Evolutionary conservation across 2,329 filamentous ascomycete genomes (phyloP).

Genomic region (Diaporthe eres): DNA sequence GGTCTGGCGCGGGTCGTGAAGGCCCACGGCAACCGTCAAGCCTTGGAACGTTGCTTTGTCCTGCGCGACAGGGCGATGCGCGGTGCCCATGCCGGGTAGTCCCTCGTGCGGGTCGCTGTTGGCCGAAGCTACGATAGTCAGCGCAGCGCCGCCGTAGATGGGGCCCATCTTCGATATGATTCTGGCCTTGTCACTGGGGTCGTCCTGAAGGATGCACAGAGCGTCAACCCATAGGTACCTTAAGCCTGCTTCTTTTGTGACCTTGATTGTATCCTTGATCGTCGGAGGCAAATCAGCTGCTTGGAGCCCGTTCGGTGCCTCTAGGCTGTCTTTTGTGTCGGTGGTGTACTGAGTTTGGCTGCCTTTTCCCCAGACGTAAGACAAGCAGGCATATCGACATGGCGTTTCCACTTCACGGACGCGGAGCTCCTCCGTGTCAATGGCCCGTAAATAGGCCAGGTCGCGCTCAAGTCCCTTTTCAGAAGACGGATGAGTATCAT

Average conservation of each 20-base stretch:
- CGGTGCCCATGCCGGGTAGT: neutral
- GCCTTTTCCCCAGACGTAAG: constrained; percentile 6
- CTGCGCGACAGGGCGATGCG: neutral
- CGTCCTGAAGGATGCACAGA: constrained; percentile 39
- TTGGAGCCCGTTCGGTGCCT: neutral
- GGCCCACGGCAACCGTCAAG: neutral
- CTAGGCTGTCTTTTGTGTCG: neutral
- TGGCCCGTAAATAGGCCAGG: neutral
- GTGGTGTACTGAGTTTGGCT: constrained; percentile 1
- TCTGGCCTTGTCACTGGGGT: constrained; percentile 5
- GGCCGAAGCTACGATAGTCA: neutral
- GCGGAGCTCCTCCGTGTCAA: neutral
- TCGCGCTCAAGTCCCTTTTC: neutral
- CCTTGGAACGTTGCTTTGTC: neutral
- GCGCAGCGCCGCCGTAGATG: neutral
- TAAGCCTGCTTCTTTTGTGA: neutral
- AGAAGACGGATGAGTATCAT: neutral
- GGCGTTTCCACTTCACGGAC: neutral
- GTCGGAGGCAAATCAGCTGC: neutral
- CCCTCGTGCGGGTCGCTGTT: constrained; percentile 3
- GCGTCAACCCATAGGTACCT: constrained; percentile 39
- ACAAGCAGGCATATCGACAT: constrained; percentile 9
- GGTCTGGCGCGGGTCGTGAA: neutral
- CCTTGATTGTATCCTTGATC: neutral
- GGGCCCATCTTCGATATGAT: constrained; percentile 8